Conservation (phyloP, 352 stramenopile genomes). For the Globisporangium sylvaticum region DNA sequence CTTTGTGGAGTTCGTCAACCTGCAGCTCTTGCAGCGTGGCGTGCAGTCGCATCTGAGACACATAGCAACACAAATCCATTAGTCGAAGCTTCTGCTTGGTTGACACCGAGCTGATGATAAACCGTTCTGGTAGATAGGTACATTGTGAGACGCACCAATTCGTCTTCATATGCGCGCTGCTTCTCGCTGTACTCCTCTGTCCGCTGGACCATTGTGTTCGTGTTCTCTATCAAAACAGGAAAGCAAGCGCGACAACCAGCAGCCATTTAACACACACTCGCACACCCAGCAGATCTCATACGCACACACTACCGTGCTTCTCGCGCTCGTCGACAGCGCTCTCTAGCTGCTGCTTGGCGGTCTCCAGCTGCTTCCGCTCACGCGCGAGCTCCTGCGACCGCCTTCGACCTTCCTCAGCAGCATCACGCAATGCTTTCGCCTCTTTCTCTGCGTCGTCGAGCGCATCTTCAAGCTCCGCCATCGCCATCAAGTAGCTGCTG, state of each 20-base stretch:
- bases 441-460: constrained; percentile 15
- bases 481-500: constrained; percentile 35
- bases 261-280: not conserved
- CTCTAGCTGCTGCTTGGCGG: constrained; percentile 25
- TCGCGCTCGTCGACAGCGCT: constrained; percentile 31
- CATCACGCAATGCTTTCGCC: constrained; percentile 9
- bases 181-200: constrained; percentile 30
- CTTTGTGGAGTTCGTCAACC: constrained; percentile 17
- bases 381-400: constrained; percentile 25
- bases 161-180: constrained; percentile 22
- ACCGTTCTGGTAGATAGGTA: not conserved
- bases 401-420: constrained; percentile 2
- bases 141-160: constrained; percentile 25
- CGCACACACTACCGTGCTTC: constrained; percentile 18
- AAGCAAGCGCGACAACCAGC: not conserved
- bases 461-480: constrained; percentile 24
- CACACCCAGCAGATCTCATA: no score
- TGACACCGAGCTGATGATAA: not conserved
- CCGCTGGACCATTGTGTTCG: constrained; percentile 36
- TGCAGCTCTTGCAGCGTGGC: constrained; percentile 19
- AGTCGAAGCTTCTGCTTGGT: not conserved
- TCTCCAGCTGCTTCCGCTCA: constrained; percentile 27
- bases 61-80: not conserved
- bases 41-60: constrained; percentile 18
- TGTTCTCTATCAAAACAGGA: constrained; percentile 30